These are phyloP conservation scores for Talaromyces sp. DNA, from an alignment of 2,329 filamentous ascomycete species.

Conservation along the genomic window DNA sequence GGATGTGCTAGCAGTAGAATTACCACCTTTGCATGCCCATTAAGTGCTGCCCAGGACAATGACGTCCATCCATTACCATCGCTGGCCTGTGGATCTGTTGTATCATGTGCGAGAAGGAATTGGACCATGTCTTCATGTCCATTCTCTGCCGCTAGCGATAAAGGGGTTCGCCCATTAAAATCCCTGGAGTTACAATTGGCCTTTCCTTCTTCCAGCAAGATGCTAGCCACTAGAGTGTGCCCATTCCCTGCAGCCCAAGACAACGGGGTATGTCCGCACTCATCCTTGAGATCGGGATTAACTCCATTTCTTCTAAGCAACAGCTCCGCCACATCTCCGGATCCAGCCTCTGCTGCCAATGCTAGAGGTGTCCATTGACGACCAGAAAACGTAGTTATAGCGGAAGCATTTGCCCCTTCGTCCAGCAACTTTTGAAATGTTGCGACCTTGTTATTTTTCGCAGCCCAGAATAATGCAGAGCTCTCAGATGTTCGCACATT, in stretches of 20 bases:
- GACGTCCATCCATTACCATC: neutral
- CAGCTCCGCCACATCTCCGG: neutral
- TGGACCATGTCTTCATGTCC: neutral
- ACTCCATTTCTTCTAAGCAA: neutral
- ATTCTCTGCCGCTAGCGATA: neutral
- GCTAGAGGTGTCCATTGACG: neutral
- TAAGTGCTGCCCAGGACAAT: neutral
- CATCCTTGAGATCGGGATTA: neutral
- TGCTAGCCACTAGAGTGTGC: neutral
- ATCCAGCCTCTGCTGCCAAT: neutral
- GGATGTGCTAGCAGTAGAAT: neutral
- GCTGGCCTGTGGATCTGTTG: neutral
- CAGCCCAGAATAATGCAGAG: constrained; percentile 12
- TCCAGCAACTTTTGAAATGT: neutral
- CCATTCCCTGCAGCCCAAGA: neutral
- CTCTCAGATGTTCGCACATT: constrained; percentile 2
- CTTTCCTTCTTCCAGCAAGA: neutral
- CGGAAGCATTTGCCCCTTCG: neutral
- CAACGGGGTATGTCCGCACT: neutral
- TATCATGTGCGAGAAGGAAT: neutral
- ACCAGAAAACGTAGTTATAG: neutral
- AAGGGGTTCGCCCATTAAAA: neutral
- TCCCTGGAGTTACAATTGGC: neutral
- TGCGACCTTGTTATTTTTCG: neutral
- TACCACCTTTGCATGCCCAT: neutral